A percentile compares a stretch with the other conserved stretches of the same genome.
Conservation (phyloP, 805 yeast species). For the Candida vaughaniae region DNA sequence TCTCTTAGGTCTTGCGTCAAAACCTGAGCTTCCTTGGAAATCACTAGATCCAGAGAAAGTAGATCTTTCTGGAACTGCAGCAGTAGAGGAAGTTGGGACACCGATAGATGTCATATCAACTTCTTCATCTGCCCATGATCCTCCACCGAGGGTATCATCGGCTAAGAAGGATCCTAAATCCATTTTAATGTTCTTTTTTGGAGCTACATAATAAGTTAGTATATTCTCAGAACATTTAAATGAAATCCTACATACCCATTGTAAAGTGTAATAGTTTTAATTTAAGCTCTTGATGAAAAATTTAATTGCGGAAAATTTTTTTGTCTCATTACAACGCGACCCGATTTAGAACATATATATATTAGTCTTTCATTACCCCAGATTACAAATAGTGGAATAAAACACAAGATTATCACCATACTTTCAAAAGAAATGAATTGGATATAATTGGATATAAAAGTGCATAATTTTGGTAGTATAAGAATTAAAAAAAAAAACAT, state of each 20-base stretch:
- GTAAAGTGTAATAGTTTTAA: background rate
- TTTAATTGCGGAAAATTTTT: conserved; percentile 6
- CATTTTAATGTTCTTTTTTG: conserved; percentile 70
- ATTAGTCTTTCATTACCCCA: too few relatives aligned
- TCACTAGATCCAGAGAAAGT: conserved; percentile 37
- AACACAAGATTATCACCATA: too few relatives aligned
- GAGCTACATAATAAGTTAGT: conserved; percentile 26
- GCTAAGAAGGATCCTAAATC: conserved; percentile 82
- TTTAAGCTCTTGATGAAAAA: background rate
- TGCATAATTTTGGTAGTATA: too few relatives aligned
- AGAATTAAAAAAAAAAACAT: too few relatives aligned
- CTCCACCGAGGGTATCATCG: conserved; percentile 69
- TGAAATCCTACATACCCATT: conserved; percentile 6
- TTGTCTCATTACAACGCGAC: conserved; percentile 3
- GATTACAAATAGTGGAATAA: too few relatives aligned
- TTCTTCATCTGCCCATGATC: conserved; percentile 85
- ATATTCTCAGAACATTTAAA: background rate
- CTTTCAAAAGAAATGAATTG: too few relatives aligned
- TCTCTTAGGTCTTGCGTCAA: conserved; percentile 46
- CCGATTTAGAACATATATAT: background rate
- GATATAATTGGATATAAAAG: too few relatives aligned
- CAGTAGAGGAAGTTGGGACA: conserved; percentile 37
- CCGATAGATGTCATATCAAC: conserved; percentile 67
- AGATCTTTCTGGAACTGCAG: conserved; percentile 20
- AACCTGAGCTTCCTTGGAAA: background rate